Evolutionary conservation across 148 eudicot species (phyloP).

Genomic region (Dianthus caryophyllus): DNA sequence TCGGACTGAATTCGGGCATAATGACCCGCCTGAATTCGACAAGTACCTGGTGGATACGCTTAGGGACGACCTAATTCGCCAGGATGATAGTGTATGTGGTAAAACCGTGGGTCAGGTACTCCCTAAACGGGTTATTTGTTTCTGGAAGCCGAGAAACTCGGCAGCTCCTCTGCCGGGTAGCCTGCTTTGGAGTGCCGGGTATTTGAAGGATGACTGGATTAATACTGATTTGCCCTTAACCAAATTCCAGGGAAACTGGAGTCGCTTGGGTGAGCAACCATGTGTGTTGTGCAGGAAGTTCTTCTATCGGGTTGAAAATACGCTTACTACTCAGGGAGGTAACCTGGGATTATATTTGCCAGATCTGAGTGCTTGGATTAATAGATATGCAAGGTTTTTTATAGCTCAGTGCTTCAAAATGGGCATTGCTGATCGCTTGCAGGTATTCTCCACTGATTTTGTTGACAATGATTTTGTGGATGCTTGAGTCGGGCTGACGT

Average conservation of each 20-base stretch:
- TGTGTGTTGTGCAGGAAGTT: constrained; percentile 44
- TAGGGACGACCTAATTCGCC: constrained; percentile 63
- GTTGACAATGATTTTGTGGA: constrained; percentile 79
- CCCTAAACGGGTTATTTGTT: constrained; percentile 70
- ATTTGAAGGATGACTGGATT: constrained; percentile 80
- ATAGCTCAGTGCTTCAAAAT: constrained; percentile 48
- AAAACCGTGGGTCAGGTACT: constrained; percentile 61
- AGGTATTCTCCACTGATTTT: constrained; percentile 76
- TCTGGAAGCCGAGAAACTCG: constrained; percentile 80
- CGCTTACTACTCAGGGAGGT: constrained; percentile 81
- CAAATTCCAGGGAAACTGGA: constrained; percentile 77
- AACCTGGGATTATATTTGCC: constrained; percentile 66
- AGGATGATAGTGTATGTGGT: constrained; percentile 62
- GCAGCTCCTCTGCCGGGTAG: constrained; percentile 50
- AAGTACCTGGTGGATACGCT: constrained; percentile 61
- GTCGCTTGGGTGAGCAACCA: constrained; percentile 60
- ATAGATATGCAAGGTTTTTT: constrained; percentile 59
- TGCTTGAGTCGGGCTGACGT: constrained; percentile 73
- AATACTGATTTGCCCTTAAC: constrained; percentile 81
- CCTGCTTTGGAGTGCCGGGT: constrained; percentile 62
- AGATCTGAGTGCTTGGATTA: constrained; percentile 67
- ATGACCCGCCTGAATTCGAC: constrained; percentile 78
- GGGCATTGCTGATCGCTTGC: constrained; percentile 57
- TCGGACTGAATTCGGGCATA: constrained; percentile 77
- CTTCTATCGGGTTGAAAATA: constrained; percentile 88